Conservation (phyloP, 140 eudicot species). For the Oenanthe javanica region DNA sequence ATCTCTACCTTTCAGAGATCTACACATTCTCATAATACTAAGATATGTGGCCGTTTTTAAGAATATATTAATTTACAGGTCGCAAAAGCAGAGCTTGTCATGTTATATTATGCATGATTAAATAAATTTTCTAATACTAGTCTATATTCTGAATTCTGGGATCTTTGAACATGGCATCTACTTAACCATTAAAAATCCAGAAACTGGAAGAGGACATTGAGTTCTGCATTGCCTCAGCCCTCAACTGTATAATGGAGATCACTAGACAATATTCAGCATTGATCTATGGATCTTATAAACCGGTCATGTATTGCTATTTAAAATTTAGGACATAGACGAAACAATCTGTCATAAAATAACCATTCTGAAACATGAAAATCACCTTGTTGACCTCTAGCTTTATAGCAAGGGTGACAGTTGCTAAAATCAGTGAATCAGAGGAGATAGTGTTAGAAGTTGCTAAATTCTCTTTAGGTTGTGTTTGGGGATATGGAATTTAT, state of each 20-base stretch:
- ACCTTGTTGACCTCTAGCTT: no score
- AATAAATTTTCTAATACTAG: neutral
- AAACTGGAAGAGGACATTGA: neutral
- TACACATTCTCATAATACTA: neutral
- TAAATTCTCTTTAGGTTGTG: neutral
- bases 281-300: neutral
- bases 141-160: neutral
- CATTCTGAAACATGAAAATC: neutral
- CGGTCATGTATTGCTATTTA: neutral
- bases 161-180: neutral
- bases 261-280: neutral
- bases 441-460: neutral
- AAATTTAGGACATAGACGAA: no score
- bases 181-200: neutral
- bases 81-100: neutral
- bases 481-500: neutral
- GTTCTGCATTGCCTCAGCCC: neutral
- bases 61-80: neutral
- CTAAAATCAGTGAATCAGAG: neutral
- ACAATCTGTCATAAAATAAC: no score
- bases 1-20: neutral
- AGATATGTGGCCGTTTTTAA: neutral
- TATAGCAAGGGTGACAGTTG: neutral
- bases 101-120: neutral
- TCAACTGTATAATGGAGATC: neutral